Base-by-base conservation (phyloP, 2,329 filamentous ascomycete genomes). In the Neonectria faginata region DNA sequence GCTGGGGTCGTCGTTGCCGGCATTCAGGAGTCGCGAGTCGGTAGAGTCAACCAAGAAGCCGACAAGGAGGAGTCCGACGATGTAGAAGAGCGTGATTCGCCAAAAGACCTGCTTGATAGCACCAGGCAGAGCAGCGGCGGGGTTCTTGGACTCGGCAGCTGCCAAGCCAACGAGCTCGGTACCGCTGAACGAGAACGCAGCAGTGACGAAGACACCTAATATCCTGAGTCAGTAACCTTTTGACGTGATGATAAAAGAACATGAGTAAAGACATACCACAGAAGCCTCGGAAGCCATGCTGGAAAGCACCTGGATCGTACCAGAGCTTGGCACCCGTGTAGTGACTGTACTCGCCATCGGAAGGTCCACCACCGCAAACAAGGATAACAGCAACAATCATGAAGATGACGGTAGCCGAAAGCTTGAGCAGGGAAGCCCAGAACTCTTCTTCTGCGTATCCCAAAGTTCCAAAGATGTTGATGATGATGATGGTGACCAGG, bases 61-160 rank as follows among this genome's bases (percentile, higher is more conserved):
- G 16, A 86, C 81, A 11, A 86, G 82, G 57, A 84, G 79, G 14
- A 87, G 79, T 39, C 84, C 84, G 3, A 87, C 77, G 51, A 87
- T 77, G 66, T 87, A 87, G 68, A 87, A 87, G 66, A 86, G 74
- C 0, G 82, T 85, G 64, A 87, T 86, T 69, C 85, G 83, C 84
- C 85, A 87, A 63, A 87, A 87, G 33, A 87, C 92, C 75, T 97
- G 93, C 81, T 96, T 97, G 73, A 95, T 90, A 5, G 94, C 94
- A 2, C 88, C 89, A 0, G 94, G 94, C 1, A 97, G 85, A 0
- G 90, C 87, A 74, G 92, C 89, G 61, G 88, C 85, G 0, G 91
- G 91, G 73, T 92, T 92, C 10, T 81, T 79, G 0, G 91, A 88
- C 77, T 94, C 91, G 7, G 90, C 91, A 1, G 91, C 91, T 3